Percentiles rank a stretch among this genome's conserved stretches.
phyloP scores from a whole-genome alignment of 768 basidiomycete genomes.

The Naganishia onofrii region DNA sequence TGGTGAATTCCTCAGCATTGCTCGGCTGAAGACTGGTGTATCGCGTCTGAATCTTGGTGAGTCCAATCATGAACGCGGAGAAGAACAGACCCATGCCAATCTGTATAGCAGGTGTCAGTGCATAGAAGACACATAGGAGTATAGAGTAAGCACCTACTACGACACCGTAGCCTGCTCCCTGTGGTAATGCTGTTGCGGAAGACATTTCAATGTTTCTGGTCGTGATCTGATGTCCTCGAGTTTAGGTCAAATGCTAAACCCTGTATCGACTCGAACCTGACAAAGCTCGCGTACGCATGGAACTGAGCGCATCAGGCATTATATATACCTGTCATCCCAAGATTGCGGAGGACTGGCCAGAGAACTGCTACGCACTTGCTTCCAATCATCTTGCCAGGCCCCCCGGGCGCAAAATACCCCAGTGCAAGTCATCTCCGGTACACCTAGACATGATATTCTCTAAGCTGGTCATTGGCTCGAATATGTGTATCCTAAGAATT shows the following conservation, averaged over 20 bases:
- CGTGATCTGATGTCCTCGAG: background rate
- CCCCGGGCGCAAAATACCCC: background rate
- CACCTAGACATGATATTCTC: background rate
- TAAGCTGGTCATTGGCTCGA: background rate
- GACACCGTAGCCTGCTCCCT: slow-evolving; percentile 82
- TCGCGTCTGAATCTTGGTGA: slow-evolving; percentile 77
- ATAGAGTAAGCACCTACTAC: slow-evolving; percentile 54
- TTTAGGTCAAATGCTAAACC: background rate
- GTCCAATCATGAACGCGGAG: slow-evolving; percentile 70
- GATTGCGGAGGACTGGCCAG: background rate
- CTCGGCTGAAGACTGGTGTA: slow-evolving; percentile 71
- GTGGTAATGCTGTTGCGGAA: slow-evolving; percentile 56
- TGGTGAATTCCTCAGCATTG: slow-evolving; percentile 63
- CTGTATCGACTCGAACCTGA: background rate
- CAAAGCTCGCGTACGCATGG: background rate
- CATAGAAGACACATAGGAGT: background rate
- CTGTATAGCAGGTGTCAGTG: slow-evolving; percentile 15
- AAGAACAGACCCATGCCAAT: slow-evolving; percentile 77
- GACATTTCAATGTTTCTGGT: slow-evolving; percentile 6
- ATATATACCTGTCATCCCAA: background rate
- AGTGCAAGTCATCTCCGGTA: too few species aligned
- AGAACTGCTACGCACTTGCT: background rate
- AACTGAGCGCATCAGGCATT: background rate
- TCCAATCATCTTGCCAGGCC: background rate
- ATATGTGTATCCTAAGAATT: background rate